Percentiles rank a stretch among this genome's conserved stretches.
phyloP scores from a whole-genome alignment of 495 filamentous ascomycete species.

The Penicillium daleae region DNA sequence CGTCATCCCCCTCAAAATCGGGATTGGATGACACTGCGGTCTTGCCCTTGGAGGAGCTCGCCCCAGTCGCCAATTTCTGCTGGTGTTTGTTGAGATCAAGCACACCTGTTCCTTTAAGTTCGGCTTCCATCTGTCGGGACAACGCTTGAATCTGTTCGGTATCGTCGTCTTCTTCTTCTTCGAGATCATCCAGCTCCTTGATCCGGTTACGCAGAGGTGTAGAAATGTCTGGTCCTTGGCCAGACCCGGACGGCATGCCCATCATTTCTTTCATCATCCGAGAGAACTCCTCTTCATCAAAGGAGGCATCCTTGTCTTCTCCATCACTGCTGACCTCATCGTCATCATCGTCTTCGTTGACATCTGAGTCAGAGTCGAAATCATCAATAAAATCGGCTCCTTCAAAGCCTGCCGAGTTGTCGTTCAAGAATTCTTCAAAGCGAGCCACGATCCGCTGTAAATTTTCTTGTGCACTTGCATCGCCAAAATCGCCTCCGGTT shows the following conservation, averaged over 20 bases:
- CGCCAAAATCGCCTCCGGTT: conserved; percentile 66
- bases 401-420: conserved; percentile 77
- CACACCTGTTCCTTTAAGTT: conserved; percentile 77
- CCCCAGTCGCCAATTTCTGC: conserved; percentile 23
- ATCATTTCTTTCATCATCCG: conserved; percentile 95
- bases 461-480: conserved; percentile 77
- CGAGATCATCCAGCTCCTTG: conserved; percentile 49
- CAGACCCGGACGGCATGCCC: conserved; percentile 64
- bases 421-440: conserved; percentile 91
- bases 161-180: conserved; percentile 63
- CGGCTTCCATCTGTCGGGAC: conserved; percentile 77
- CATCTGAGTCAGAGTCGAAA: conserved; percentile 58
- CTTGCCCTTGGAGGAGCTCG: conserved; percentile 30
- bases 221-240: conserved; percentile 26
- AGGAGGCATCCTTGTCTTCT: conserved; percentile 76
- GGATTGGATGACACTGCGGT: conserved; percentile 17
- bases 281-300: conserved; percentile 84
- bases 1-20: conserved; percentile 19
- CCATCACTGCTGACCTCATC: conserved; percentile 58
- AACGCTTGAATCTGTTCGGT: conserved; percentile 71
- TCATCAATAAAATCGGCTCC: conserved; percentile 76
- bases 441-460: conserved; percentile 85
- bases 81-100: conserved; percentile 61
- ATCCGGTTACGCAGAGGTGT: conserved; percentile 38
- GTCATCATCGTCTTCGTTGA: conserved; percentile 63